Percentiles rank a stretch among this genome's conserved stretches.
phyloP scores from a whole-genome alignment of 2,329 filamentous ascomycete genomes.

The Colletotrichum sp. region DNA sequence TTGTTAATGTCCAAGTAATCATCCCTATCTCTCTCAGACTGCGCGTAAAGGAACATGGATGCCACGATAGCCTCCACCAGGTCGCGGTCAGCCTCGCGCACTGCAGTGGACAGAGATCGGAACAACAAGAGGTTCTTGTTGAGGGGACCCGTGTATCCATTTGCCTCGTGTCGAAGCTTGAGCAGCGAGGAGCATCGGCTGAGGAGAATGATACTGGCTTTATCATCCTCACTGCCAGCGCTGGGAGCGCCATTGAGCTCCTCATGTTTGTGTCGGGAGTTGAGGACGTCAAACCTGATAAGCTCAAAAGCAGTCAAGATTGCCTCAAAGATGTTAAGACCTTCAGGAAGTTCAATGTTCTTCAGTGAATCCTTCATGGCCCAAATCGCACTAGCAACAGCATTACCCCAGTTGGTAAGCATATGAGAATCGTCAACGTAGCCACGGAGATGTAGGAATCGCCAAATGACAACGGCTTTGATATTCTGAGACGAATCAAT shows the following conservation, averaged over 20 bases:
- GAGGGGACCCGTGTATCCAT: constrained; percentile 93
- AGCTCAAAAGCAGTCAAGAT: constrained; percentile 87
- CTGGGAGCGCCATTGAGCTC: constrained; percentile 61
- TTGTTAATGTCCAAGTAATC: constrained; percentile 74
- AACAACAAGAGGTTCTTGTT: constrained; percentile 89
- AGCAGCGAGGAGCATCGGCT: constrained; percentile 86
- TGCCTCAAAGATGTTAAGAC: constrained; percentile 71
- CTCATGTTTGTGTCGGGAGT: constrained; percentile 65
- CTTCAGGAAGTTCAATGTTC: constrained; percentile 42
- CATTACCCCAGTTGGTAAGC: constrained; percentile 84
- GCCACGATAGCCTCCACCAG: constrained; percentile 83
- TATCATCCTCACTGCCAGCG: constrained; percentile 72
- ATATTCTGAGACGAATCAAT: constrained; percentile 71
- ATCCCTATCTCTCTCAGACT: constrained; percentile 73
- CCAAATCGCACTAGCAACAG: constrained; percentile 73
- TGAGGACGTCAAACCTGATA: constrained; percentile 78
- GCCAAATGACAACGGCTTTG: constrained; percentile 78
- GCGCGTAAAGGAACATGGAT: constrained; percentile 81
- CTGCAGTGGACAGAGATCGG: constrained; percentile 80
- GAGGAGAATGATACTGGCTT: constrained; percentile 78
- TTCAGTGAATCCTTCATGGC: constrained; percentile 60
- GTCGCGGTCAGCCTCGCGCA: constrained; percentile 81
- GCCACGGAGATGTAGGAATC: constrained; percentile 86
- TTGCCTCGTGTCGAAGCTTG: constrained; percentile 80
- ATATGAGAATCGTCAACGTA: constrained; percentile 83